Evolutionary conservation across 2,329 filamentous ascomycete species (phyloP).

Genomic region (Penicillium hesseltinei): DNA sequence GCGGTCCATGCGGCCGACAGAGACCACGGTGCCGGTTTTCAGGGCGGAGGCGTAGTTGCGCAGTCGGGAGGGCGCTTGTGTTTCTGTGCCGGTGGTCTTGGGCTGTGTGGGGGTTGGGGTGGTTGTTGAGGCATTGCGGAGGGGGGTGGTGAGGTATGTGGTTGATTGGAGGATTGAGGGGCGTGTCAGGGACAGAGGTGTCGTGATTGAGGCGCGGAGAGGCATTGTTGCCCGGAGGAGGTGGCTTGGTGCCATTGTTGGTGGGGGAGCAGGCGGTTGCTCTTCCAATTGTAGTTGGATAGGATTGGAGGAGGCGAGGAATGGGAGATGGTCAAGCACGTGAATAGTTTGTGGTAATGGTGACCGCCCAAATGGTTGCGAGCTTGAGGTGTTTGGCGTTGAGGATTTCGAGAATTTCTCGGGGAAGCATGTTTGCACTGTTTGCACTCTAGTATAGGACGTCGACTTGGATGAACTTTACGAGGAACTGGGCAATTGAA

Average conservation of each 20-base stretch:
- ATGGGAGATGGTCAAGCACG: neutral
- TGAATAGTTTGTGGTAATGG: neutral
- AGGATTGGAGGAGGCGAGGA: neutral
- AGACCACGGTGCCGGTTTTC: conserved; percentile 42
- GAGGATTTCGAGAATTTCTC: conserved; percentile 32
- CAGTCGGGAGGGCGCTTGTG: conserved; percentile 29
- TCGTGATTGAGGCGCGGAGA: conserved; percentile 28
- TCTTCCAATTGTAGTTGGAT: neutral
- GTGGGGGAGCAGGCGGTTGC: neutral
- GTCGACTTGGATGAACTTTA: neutral
- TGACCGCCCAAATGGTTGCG: conserved; percentile 4
- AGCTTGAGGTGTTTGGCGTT: conserved; percentile 13
- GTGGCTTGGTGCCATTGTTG: conserved; percentile 31
- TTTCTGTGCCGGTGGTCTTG: conserved; percentile 13
- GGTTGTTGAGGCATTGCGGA: conserved; percentile 22
- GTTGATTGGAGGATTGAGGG: conserved; percentile 22
- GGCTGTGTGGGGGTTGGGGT: conserved; percentile 4
- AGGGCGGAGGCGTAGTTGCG: conserved; percentile 37
- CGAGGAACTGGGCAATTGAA: neutral
- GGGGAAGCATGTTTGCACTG: conserved; percentile 22
- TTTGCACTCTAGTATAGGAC: conserved; percentile 26
- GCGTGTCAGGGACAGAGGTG: conserved; percentile 26
- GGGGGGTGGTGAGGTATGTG: conserved; percentile 15
- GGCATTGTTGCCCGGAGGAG: conserved; percentile 34
- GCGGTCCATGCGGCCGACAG: conserved; percentile 43